These are phyloP conservation scores for Marasmius sp. DNA, from an alignment of 1,284 basidiomycete genomes.

Conservation along the genomic window DNA sequence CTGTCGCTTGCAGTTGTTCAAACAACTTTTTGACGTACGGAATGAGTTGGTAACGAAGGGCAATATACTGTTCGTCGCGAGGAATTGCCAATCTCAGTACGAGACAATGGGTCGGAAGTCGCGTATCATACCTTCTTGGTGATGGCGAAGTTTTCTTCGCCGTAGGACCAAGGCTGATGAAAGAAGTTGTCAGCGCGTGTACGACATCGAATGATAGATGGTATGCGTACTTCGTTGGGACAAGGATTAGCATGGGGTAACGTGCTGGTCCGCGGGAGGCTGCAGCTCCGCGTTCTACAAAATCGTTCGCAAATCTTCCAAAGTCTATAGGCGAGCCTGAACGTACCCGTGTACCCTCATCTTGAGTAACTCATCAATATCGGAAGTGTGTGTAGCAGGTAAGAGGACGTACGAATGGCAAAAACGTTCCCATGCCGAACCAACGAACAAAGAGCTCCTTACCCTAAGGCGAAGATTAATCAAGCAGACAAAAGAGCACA, in stretches of 20 bases:
- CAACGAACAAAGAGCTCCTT: constrained; percentile 39
- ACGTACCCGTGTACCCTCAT: constrained; percentile 40
- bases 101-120: background rate
- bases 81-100: background rate
- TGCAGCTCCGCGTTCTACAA: constrained; percentile 31
- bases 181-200: background rate
- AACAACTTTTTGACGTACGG: constrained; percentile 38
- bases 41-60: constrained; percentile 35
- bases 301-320: background rate
- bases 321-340: no score
- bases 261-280: constrained; percentile 22
- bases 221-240: constrained; percentile 34
- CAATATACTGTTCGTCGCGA: constrained; percentile 31
- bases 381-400: background rate
- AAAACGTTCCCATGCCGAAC: constrained; percentile 39
- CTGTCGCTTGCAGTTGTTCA: constrained; percentile 32
- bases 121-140: constrained; percentile 33
- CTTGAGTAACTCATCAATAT: constrained; percentile 16
- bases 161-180: constrained; percentile 38
- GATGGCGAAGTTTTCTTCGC: constrained; percentile 37
- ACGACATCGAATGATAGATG: background rate
- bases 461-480: constrained; percentile 22
- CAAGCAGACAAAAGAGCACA: background rate
- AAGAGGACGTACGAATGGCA: constrained; percentile 35
- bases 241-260: constrained; percentile 33